Evolutionary conservation across 2,329 filamentous ascomycete species (phyloP).

Genomic region (Alternaria arborescens): DNA sequence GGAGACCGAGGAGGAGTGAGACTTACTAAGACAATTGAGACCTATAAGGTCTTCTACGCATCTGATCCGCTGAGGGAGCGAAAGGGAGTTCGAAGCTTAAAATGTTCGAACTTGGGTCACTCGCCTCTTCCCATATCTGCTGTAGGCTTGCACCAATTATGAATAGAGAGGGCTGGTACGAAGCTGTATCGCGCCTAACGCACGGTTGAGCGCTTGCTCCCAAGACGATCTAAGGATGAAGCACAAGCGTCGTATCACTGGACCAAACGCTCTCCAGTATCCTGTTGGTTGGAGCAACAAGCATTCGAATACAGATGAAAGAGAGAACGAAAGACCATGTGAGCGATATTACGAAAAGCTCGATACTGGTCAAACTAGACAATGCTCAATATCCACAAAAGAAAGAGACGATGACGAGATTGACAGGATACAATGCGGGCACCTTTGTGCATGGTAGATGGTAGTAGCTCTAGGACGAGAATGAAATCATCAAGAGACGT

Average conservation of each 20-base stretch:
- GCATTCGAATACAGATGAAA: neutral
- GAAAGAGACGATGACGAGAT: neutral
- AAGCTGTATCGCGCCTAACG: neutral
- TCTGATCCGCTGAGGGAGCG: neutral
- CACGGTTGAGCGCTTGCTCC: neutral
- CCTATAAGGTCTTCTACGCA: neutral
- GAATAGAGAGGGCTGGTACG: neutral
- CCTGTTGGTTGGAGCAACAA: neutral
- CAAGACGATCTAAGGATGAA: neutral
- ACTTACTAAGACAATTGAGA: neutral
- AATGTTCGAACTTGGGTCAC: conserved; percentile 8
- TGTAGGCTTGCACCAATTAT: conserved; percentile 1
- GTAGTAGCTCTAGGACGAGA: neutral
- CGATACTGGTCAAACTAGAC: neutral
- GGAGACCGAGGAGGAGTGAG: neutral
- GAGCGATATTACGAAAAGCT: neutral
- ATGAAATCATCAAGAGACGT: neutral
- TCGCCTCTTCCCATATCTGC: neutral
- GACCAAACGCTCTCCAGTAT: neutral
- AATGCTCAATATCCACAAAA: too few species aligned
- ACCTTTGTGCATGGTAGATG: too few species aligned
- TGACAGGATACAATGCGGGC: neutral
- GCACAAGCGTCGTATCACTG: neutral
- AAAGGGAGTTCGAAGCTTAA: conserved; percentile 1
- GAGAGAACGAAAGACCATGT: neutral